A percentile compares a stretch with the other conserved stretches of the same genome.
Evolutionary conservation across 768 basidiomycete species (phyloP).

Genomic region (Agrocybe pediades): DNA sequence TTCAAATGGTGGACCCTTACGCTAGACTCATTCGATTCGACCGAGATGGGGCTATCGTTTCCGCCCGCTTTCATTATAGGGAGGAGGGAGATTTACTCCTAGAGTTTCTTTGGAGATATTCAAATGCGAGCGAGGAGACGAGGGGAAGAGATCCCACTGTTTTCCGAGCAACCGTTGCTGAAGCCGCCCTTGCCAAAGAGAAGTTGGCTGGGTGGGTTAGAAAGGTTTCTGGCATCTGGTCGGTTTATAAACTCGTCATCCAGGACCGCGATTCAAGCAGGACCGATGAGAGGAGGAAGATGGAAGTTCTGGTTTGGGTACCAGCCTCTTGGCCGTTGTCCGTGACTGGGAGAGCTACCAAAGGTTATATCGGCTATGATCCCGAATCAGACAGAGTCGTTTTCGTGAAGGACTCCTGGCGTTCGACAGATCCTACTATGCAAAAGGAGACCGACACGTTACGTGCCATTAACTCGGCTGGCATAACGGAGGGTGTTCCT

Average conservation of each 20-base stretch:
- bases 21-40: background rate
- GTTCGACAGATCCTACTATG: conserved; percentile 3
- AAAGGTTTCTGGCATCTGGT: no score
- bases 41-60: background rate
- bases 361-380: conserved; percentile 16
- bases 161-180: background rate
- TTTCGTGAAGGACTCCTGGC: conserved; percentile 34
- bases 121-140: background rate
- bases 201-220: background rate
- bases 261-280: background rate
- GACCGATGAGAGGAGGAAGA: background rate
- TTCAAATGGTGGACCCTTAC: background rate
- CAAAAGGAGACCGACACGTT: conserved; percentile 23
- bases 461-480: conserved; percentile 7
- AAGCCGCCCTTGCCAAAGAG: background rate
- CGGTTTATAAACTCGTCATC: background rate
- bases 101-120: background rate
- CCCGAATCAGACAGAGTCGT: conserved; percentile 10
- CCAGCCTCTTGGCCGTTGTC: background rate
- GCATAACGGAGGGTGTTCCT: conserved; percentile 20
- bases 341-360: conserved; percentile 19
- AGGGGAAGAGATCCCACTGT: conserved; percentile 1
- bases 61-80: background rate
- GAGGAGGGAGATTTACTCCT: background rate
- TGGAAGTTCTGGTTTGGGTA: background rate